Percentiles rank a stretch among this genome's conserved stretches.
Evolutionary conservation across 2,329 filamentous ascomycete genomes (phyloP).

Genomic region (Sporothrix brasiliensis): DNA sequence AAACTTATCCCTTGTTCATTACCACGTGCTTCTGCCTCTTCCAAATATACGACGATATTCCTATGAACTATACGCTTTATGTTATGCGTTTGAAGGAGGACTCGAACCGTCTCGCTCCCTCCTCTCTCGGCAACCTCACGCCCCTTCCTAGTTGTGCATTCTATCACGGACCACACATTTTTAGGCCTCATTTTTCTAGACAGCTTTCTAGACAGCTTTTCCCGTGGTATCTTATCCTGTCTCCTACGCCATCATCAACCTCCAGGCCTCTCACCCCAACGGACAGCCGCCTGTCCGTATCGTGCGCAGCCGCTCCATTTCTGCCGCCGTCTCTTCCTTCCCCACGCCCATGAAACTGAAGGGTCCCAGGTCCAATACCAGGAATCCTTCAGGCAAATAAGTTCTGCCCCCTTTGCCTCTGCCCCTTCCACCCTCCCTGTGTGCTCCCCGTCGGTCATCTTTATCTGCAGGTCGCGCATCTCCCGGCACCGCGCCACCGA

Average conservation of each 20-base stretch:
- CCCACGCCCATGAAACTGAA: slow-evolving; percentile 57
- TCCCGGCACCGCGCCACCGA: slow-evolving; percentile 51
- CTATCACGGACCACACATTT: neutral
- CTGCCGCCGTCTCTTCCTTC: slow-evolving; percentile 50
- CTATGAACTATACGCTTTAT: too few species aligned
- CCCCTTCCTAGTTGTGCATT: neutral
- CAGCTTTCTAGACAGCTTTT: too few species aligned
- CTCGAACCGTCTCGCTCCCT: too few species aligned
- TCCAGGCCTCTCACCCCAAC: slow-evolving; percentile 40
- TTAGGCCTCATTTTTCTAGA: too few species aligned
- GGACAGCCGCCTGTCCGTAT: slow-evolving; percentile 53
- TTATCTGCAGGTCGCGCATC: neutral
- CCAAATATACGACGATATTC: too few species aligned
- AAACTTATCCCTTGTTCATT: too few species aligned
- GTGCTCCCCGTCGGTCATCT: slow-evolving; percentile 33
- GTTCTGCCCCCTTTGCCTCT: slow-evolving; percentile 46
- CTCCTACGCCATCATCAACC: neutral
- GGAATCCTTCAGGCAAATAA: slow-evolving; percentile 55
- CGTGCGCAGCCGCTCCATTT: slow-evolving; percentile 44
- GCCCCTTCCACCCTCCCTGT: neutral
- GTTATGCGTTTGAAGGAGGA: too few species aligned
- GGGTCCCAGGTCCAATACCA: slow-evolving; percentile 65
- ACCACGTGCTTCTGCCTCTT: too few species aligned
- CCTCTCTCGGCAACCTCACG: too few species aligned
- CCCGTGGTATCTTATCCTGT: too few species aligned